These are phyloP conservation scores for Oryza meridionalis DNA, from an alignment of 176 grass and related monocot species.

Conservation along the genomic window DNA sequence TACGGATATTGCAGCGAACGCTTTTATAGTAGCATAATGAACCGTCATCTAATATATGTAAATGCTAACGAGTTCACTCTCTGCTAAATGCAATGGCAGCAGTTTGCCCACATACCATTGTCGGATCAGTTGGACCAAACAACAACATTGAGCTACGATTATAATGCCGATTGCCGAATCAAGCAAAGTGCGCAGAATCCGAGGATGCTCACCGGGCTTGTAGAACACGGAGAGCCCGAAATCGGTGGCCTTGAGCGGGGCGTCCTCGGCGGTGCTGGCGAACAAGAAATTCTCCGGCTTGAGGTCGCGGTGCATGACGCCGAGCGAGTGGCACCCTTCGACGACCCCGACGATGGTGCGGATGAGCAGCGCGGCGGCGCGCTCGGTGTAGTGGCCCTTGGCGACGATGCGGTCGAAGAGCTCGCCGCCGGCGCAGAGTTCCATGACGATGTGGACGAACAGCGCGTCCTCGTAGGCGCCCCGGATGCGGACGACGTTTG, in stretches of 20 bases:
- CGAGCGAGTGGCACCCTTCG: conserved; percentile 86
- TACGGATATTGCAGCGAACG: background rate
- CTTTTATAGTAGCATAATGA: background rate
- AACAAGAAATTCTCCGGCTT: conserved; percentile 99
- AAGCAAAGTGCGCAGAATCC: background rate
- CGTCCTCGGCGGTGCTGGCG: conserved; percentile 71
- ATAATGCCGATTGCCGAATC: background rate
- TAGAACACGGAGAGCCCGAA: conserved; percentile 95
- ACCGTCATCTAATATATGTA: background rate
- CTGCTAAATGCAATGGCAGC: background rate
- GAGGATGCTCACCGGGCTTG: conserved; percentile 62
- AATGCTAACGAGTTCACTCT: conserved; percentile 4
- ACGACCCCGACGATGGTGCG: conserved; percentile 88
- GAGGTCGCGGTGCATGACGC: conserved; percentile 95
- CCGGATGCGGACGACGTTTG: conserved; percentile 83
- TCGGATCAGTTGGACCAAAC: background rate
- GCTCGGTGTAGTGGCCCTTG: conserved; percentile 87
- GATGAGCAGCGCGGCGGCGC: conserved; percentile 83
- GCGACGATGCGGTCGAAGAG: conserved; percentile 93
- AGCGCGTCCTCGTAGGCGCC: conserved; percentile 86
- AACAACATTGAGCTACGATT: conserved; percentile 17
- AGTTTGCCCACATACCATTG: background rate
- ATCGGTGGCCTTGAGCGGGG: conserved; percentile 90
- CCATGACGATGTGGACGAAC: conserved; percentile 96
- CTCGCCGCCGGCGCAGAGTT: conserved; percentile 92